phyloP scores from a whole-genome alignment of 495 filamentous ascomycete genomes.

The Cairneyella variabilis region DNA sequence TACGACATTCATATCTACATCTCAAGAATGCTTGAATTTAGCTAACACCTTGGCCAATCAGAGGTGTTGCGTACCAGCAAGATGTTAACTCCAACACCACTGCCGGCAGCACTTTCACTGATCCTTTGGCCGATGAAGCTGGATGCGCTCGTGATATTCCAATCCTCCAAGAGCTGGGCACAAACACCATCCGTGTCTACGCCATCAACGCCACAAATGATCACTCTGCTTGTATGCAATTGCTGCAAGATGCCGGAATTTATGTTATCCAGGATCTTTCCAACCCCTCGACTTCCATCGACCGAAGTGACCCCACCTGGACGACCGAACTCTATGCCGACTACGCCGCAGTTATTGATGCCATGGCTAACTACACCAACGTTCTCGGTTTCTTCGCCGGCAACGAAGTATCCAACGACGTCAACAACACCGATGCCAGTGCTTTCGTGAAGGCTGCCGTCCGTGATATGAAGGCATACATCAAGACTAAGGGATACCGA shows the following conservation, averaged over 20 bases:
- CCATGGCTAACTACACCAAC: slow-evolving; percentile 75
- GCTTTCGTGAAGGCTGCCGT: slow-evolving; percentile 96
- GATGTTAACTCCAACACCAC: slow-evolving; percentile 41
- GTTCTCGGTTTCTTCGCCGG: slow-evolving; percentile 94
- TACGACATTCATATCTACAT: too few relatives aligned
- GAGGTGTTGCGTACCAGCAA: slow-evolving; percentile 86
- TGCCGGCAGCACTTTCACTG: slow-evolving; percentile 41
- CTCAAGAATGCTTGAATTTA: too few relatives aligned
- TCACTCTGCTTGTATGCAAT: slow-evolving; percentile 80
- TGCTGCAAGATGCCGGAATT: slow-evolving; percentile 82
- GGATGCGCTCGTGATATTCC: slow-evolving; percentile 80
- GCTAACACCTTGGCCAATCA: too few relatives aligned
- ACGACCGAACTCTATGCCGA: slow-evolving; percentile 66
- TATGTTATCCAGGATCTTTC: slow-evolving; percentile 91
- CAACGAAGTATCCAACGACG: slow-evolving; percentile 89
- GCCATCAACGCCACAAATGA: slow-evolving; percentile 76
- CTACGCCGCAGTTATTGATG: slow-evolving; percentile 83
- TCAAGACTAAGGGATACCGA: slow-evolving; percentile 71
- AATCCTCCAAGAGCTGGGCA: slow-evolving; percentile 67
- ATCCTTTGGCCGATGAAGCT: slow-evolving; percentile 67
- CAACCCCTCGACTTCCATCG: slow-evolving; percentile 75
- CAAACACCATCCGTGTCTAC: slow-evolving; percentile 93
- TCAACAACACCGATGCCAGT: slow-evolving; percentile 76
- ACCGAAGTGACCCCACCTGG: slow-evolving; percentile 75
- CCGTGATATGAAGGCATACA: slow-evolving; percentile 91